Evolutionary conservation across 1,284 basidiomycete genomes (phyloP), one percentile per base, ranked within the genome.

Genomic region (Fistulinella cinereoalba): DNA sequence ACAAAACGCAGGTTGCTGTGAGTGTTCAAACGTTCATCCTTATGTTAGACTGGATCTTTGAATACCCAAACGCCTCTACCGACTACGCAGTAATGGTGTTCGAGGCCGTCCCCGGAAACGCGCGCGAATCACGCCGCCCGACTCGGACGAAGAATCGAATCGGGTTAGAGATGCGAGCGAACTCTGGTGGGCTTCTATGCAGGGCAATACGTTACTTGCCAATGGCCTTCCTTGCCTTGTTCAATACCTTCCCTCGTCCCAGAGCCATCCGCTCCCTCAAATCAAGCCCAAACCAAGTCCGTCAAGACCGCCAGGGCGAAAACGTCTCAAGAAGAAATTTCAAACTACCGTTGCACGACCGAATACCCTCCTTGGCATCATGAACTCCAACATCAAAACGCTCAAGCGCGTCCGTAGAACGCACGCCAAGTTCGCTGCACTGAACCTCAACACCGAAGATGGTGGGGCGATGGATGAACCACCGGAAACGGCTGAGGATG

Each of bases 311-410:
- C 22, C 44, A 37, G 63, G 47, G 61, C 66, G 47, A 53, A 58
- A 45, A 66, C 70, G 56, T 46, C 60, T 29, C 71, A 75, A 56
- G 50, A 69, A 64, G 46, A 73, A 68, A 56, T 71, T 66, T 49
- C 66, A 58, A 29, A 36, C 36, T 19, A 27, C 54, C 19, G 37
- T 52, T 47, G 55, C 67, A 37, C 50, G 53, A 2, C 63, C 73
- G 1, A 77, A 77, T 48, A 75, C 81, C 1, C 64, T 88, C 11
- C 68, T 89, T 18, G 67, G 69, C 19, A 57, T 81, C 46, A 88
- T 90, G 80, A 87, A 85, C 57, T 72, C 71, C 44, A 91, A 91
- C 59, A 81, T 90, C 49, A 77, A 74, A 50, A 83, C 83, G 1
- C 74, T 90, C 64, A 79, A 81, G 49, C 76, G 83, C 27, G 74